These are phyloP conservation scores for Rhizopus arrhizus DNA, from an alignment of 371 early-diverging fungal species.

Conservation along the genomic window DNA sequence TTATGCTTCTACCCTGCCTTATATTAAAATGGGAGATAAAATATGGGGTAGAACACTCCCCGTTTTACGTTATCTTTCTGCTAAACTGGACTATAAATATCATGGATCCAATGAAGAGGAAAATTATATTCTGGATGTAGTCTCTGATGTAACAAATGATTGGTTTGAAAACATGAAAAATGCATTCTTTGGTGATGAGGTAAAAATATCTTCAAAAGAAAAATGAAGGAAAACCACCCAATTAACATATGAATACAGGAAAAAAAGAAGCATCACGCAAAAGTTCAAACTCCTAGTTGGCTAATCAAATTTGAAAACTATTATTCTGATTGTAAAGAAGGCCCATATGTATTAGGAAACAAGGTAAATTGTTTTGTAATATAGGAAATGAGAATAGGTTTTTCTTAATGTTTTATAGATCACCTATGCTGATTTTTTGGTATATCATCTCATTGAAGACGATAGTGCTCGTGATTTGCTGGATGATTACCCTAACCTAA, in stretches of 20 bases:
- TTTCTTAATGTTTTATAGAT: background rate
- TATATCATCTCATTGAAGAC: slow-evolving; percentile 31
- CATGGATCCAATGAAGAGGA: slow-evolving; percentile 27
- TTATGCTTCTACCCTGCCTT: slow-evolving; percentile 21
- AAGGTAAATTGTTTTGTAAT: background rate
- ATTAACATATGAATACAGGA: background rate
- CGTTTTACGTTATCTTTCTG: slow-evolving; percentile 32
- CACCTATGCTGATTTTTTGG: slow-evolving; percentile 29
- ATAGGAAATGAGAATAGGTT: no score
- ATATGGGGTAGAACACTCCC: slow-evolving; percentile 21
- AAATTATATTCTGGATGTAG: slow-evolving; percentile 18
- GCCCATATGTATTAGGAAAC: slow-evolving; percentile 17
- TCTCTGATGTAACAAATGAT: slow-evolving; percentile 14
- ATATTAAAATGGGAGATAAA: slow-evolving; percentile 23
- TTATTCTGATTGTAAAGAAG: slow-evolving; percentile 14
- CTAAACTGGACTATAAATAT: slow-evolving; percentile 29
- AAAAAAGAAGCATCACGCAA: background rate
- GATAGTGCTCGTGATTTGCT: slow-evolving; percentile 7
- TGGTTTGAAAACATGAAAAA: slow-evolving; percentile 15
- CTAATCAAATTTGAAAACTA: slow-evolving; percentile 21
- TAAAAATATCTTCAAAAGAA: background rate
- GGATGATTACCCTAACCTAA: slow-evolving; percentile 24
- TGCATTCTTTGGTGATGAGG: background rate
- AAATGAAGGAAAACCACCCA: background rate
- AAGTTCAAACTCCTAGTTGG: slow-evolving; percentile 6